Evolutionary conservation across 208 protist genomes (phyloP).

Genomic region (Leishmania amazonensis): DNA sequence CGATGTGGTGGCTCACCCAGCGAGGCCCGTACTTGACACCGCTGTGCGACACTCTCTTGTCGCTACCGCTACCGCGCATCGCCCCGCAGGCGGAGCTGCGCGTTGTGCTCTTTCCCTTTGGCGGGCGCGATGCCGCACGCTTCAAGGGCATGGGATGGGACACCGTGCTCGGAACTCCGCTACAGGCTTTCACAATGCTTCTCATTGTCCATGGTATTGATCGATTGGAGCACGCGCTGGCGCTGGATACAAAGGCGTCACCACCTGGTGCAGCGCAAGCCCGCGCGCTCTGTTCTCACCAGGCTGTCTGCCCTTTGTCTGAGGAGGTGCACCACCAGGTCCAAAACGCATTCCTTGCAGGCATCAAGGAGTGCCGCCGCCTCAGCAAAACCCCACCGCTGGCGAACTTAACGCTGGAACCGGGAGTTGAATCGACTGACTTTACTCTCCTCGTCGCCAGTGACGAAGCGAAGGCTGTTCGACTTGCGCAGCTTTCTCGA

Average conservation of each 20-base stretch:
- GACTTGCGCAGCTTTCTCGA: slow-evolving; percentile 66
- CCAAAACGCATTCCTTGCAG: slow-evolving; percentile 42
- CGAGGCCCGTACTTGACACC: slow-evolving; percentile 54
- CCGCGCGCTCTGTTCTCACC: neutral
- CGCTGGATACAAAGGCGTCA: slow-evolving; percentile 2
- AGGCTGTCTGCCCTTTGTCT: neutral
- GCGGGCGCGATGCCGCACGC: slow-evolving; percentile 50
- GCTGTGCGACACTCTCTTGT: slow-evolving; percentile 55
- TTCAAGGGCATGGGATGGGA: slow-evolving; percentile 71
- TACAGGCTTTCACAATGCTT: slow-evolving; percentile 67
- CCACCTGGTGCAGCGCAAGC: slow-evolving; percentile 6
- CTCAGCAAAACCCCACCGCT: slow-evolving; percentile 52
- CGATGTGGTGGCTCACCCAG: slow-evolving; percentile 49
- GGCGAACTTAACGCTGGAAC: slow-evolving; percentile 26
- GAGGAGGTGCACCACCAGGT: slow-evolving; percentile 29
- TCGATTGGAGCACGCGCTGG: slow-evolving; percentile 20
- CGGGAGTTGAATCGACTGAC: slow-evolving; percentile 65
- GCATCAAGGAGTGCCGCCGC: slow-evolving; percentile 55
- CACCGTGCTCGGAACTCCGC: slow-evolving; percentile 52
- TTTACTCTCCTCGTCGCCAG: slow-evolving; percentile 47
- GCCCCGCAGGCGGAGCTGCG: slow-evolving; percentile 48
- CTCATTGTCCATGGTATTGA: slow-evolving; percentile 52
- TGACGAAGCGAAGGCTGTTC: slow-evolving; percentile 54
- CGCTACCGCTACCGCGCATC: slow-evolving; percentile 41
- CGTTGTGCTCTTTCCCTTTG: slow-evolving; percentile 65